Conservation (phyloP, 371 early-diverging fungal species). For the Mortierella sp. region DNA sequence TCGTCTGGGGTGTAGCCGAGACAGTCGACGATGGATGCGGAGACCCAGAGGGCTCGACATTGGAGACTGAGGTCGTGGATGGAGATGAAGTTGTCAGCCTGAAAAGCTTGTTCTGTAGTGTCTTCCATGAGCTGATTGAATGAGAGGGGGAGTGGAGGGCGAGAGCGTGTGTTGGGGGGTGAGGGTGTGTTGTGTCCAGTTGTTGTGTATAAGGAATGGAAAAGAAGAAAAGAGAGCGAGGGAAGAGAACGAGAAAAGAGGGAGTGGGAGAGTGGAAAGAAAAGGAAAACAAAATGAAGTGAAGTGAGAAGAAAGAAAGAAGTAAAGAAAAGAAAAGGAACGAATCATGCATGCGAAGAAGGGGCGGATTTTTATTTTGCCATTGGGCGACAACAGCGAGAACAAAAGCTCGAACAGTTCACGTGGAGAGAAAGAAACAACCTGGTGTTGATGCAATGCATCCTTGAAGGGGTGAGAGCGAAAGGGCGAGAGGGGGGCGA, state of each 20-base stretch:
- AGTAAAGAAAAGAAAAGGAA: background rate
- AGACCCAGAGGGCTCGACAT: slow-evolving; percentile 61
- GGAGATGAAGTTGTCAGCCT: slow-evolving; percentile 60
- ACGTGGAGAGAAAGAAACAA: too few species aligned
- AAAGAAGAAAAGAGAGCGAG: background rate
- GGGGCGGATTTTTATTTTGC: too few species aligned
- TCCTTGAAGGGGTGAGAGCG: too few species aligned
- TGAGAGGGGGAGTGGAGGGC: background rate
- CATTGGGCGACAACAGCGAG: too few species aligned
- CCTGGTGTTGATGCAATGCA: too few species aligned
- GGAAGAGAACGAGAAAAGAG: background rate
- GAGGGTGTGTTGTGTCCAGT: too few species aligned
- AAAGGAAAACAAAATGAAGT: background rate
- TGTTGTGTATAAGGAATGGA: background rate
- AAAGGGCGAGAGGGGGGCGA: too few species aligned
- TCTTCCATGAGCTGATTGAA: background rate
- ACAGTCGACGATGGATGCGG: slow-evolving; percentile 61
- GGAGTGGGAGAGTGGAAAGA: background rate
- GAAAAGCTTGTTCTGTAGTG: background rate
- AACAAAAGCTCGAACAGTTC: too few species aligned
- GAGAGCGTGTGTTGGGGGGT: background rate
- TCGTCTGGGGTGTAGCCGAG: slow-evolving; percentile 66
- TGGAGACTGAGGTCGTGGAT: slow-evolving; percentile 66
- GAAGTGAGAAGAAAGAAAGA: background rate
- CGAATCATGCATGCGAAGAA: background rate